These are phyloP conservation scores for Colletotrichum plurivorum DNA, from an alignment of 2,329 filamentous ascomycete species.

Conservation along the genomic window DNA sequence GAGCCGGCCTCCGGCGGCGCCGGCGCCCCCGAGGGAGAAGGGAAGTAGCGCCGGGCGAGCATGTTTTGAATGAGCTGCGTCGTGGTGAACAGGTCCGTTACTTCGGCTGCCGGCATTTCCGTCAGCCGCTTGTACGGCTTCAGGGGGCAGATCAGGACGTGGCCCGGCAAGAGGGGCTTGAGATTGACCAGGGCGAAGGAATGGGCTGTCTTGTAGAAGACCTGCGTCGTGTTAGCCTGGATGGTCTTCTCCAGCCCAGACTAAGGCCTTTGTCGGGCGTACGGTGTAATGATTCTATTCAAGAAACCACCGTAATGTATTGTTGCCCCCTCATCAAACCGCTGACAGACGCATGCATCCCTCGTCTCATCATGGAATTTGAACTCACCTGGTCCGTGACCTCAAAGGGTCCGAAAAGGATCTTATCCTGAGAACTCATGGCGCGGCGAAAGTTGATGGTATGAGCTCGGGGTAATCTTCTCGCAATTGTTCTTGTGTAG, in stretches of 20 bases:
- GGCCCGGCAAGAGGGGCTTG: constrained; percentile 92
- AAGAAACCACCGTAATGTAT: no score
- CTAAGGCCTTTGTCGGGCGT: no score
- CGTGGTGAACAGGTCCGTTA: constrained; percentile 86
- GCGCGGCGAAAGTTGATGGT: constrained; percentile 9
- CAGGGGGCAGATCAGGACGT: constrained; percentile 90
- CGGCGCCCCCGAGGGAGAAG: constrained; percentile 57
- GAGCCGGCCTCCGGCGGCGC: constrained; percentile 72
- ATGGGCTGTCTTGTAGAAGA: constrained; percentile 86
- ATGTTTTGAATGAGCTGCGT: constrained; percentile 87
- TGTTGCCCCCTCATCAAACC: no score
- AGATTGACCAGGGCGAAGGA: constrained; percentile 95
- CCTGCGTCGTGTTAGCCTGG: constrained; percentile 62
- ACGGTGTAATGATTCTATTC: no score
- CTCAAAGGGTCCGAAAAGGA: constrained; percentile 83
- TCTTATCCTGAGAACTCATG: constrained; percentile 47
- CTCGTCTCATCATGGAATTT: background rate
- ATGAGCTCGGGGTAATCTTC: constrained; percentile 6
- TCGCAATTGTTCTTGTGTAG: background rate
- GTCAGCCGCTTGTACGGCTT: constrained; percentile 78
- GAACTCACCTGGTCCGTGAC: constrained; percentile 78
- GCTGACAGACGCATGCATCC: no score
- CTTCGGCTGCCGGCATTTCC: constrained; percentile 80
- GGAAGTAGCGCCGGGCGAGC: constrained; percentile 73
- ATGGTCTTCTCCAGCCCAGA: background rate